phyloP scores from a whole-genome alignment of 228 moss, liverwort and hornwort species.

The Sphagnum fallax region DNA sequence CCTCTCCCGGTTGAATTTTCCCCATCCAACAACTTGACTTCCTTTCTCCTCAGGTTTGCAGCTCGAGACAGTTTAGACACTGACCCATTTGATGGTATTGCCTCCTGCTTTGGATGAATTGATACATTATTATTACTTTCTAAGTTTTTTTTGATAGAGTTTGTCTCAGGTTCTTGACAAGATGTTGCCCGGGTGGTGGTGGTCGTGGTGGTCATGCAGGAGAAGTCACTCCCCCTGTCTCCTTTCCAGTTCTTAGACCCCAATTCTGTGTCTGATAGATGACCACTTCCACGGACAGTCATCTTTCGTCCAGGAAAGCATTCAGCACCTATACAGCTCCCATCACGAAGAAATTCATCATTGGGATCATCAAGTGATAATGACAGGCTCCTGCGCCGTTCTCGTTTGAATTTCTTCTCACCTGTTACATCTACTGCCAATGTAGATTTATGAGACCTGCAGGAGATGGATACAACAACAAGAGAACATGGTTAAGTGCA shows the following conservation, averaged over 20 bases:
- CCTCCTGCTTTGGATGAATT: slow-evolving; percentile 30
- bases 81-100: slow-evolving; percentile 48
- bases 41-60: slow-evolving; percentile 33
- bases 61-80: slow-evolving; percentile 28
- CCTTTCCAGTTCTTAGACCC: slow-evolving; percentile 37
- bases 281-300: slow-evolving; percentile 41
- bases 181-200: slow-evolving; percentile 7
- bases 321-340: slow-evolving; percentile 82
- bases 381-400: slow-evolving; percentile 75
- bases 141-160: slow-evolving; percentile 26
- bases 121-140: slow-evolving; percentile 25
- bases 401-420: slow-evolving; percentile 60
- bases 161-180: slow-evolving; percentile 54
- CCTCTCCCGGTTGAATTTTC: slow-evolving; percentile 25
- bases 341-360: slow-evolving; percentile 53
- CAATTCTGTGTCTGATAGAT: slow-evolving; percentile 51
- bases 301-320: slow-evolving; percentile 73
- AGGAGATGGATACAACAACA: neutral
- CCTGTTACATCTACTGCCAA: slow-evolving; percentile 24
- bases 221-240: slow-evolving; percentile 26
- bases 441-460: slow-evolving; percentile 62
- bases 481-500: no score
- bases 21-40: slow-evolving; percentile 32
- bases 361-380: slow-evolving; percentile 64
- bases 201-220: slow-evolving; percentile 36